These are phyloP conservation scores for Hymenoscyphus occultus DNA, from an alignment of 2,329 filamentous ascomycete genomes.

Conservation along the genomic window DNA sequence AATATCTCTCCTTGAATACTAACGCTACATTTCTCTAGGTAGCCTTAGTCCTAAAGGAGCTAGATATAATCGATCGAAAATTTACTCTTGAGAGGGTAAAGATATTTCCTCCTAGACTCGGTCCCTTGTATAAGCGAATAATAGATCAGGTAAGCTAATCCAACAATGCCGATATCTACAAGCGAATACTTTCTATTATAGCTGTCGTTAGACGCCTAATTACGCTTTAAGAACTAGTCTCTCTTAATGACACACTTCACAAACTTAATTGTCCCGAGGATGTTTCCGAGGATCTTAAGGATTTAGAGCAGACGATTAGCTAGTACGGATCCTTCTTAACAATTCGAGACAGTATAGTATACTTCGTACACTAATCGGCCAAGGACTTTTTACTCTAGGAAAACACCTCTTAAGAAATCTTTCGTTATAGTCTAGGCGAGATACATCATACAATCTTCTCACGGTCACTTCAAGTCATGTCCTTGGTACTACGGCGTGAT, in stretches of 20 bases:
- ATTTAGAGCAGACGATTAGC: neutral
- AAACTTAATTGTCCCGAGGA: too few species aligned
- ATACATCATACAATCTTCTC: constrained; percentile 6
- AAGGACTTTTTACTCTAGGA: constrained; percentile 4
- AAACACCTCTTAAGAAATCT: neutral
- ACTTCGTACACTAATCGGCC: constrained; percentile 4
- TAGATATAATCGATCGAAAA: neutral
- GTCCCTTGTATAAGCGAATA: neutral
- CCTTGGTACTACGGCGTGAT: neutral
- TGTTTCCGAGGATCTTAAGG: neutral
- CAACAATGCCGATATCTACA: neutral
- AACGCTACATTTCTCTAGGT: constrained; percentile 6
- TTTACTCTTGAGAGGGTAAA: neutral
- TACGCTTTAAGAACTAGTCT: neutral
- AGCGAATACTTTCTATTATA: neutral
- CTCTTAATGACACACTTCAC: constrained; percentile 5
- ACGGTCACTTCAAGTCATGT: constrained; percentile 6
- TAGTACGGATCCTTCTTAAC: constrained; percentile 7
- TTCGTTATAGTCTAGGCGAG: neutral
- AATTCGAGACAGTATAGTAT: neutral
- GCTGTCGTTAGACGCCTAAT: constrained; percentile 1
- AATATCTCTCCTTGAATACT: constrained; percentile 29
- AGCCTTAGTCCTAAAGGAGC: neutral
- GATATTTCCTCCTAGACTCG: neutral
- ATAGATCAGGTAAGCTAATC: neutral